phyloP scores from a whole-genome alignment of 345 rosid species.

The Sapria himalayana region DNA sequence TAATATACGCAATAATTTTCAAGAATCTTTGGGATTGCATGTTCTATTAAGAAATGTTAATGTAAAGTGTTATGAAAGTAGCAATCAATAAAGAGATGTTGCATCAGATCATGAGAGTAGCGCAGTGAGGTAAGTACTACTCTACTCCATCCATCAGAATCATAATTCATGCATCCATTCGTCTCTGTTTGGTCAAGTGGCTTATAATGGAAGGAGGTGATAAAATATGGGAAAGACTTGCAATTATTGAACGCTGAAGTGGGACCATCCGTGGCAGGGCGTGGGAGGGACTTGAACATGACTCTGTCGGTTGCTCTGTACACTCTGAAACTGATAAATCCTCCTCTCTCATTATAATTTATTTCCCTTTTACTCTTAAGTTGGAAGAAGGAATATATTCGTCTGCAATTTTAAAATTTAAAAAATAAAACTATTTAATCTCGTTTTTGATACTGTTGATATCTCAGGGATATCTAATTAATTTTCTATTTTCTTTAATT shows the following conservation, averaged over 20 bases:
- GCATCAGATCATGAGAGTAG: slow-evolving; percentile 10
- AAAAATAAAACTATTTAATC: neutral
- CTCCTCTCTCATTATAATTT: too few relatives aligned
- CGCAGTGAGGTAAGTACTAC: too few relatives aligned
- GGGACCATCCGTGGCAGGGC: slow-evolving; percentile 71
- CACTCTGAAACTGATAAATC: slow-evolving; percentile 5
- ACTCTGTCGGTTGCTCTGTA: slow-evolving; percentile 77
- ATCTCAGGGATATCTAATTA: too few relatives aligned
- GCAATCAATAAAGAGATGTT: slow-evolving; percentile 3
- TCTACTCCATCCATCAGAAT: too few relatives aligned
- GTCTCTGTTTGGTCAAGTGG: slow-evolving; percentile 13
- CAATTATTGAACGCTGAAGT: slow-evolving; percentile 39
- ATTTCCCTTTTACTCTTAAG: too few relatives aligned
- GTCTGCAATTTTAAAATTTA: neutral
- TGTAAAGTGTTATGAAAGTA: neutral
- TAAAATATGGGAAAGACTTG: slow-evolving; percentile 10
- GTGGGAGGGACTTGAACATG: slow-evolving; percentile 93
- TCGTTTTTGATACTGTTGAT: slow-evolving; percentile 11
- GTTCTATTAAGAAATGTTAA: slow-evolving; percentile 2
- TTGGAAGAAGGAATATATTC: too few relatives aligned
- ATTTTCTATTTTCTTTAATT: too few relatives aligned
- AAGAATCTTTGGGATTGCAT: too few relatives aligned
- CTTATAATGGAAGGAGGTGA: too few relatives aligned
- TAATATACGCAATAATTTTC: too few relatives aligned
- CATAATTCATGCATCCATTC: too few relatives aligned